Evolutionary conservation across 306 rosid genomes (phyloP).

Genomic region (Nissolia schottii): DNA sequence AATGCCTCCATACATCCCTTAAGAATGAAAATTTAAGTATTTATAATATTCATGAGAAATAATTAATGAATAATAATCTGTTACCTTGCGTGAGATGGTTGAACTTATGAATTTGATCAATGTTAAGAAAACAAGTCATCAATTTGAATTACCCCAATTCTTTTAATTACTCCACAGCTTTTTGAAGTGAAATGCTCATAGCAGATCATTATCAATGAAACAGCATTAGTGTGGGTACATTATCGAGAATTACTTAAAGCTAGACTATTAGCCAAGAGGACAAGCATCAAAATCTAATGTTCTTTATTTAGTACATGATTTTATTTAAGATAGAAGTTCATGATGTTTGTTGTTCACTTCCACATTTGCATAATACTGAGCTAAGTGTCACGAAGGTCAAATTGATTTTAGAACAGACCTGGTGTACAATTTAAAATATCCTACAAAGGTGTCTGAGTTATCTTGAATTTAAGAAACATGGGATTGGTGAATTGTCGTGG

Average conservation of each 20-base stretch:
- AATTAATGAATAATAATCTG: not conserved
- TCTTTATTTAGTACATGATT: not conserved
- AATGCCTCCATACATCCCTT: not conserved
- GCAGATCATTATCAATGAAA: not conserved
- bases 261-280: not conserved
- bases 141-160: constrained; percentile 2
- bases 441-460: not conserved
- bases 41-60: not conserved
- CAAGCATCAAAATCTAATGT: not conserved
- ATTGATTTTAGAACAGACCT: not conserved
- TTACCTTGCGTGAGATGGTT: not conserved
- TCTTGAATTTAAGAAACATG: not conserved
- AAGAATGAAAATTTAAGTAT: not conserved
- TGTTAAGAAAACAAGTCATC: not conserved
- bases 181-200: constrained; percentile 8
- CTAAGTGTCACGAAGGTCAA: not conserved
- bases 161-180: not conserved
- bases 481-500: not conserved
- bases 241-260: not conserved
- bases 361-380: not conserved
- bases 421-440: not conserved
- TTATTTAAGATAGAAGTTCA: not conserved
- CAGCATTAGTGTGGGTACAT: not conserved
- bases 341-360: too few species aligned
- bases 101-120: not conserved